Evolutionary conservation across 371 early-diverging fungal genomes (phyloP).

Genomic region (Mortierella sp.): DNA sequence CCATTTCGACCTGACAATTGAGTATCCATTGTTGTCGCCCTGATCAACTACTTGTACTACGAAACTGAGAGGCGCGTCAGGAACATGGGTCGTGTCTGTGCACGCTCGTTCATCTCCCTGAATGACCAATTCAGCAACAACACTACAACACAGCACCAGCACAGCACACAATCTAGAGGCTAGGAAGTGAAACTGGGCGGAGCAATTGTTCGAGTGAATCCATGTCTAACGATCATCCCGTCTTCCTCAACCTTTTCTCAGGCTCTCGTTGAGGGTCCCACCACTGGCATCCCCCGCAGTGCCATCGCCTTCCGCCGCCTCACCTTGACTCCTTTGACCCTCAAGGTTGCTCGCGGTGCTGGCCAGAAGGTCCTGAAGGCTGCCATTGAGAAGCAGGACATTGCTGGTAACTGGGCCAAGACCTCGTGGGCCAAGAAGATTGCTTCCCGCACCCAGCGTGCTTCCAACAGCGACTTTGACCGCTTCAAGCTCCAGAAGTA

Average conservation of each 20-base stretch:
- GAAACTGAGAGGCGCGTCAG: too few relatives aligned
- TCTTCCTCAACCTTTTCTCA: constrained; percentile 33
- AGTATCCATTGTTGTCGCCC: too few relatives aligned
- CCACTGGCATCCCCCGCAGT: constrained; percentile 93
- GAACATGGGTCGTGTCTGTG: too few relatives aligned
- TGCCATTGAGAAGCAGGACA: constrained; percentile 85
- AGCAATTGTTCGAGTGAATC: too few relatives aligned
- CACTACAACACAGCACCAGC: too few relatives aligned
- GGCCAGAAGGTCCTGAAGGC: constrained; percentile 82
- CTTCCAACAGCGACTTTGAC: constrained; percentile 92
- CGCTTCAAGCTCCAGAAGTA: constrained; percentile 94
- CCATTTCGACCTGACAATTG: too few relatives aligned
- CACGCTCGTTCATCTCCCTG: too few relatives aligned
- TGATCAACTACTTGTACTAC: too few relatives aligned
- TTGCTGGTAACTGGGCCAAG: constrained; percentile 83
- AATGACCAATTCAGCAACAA: too few relatives aligned
- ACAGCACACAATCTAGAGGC: too few relatives aligned
- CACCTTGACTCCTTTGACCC: constrained; percentile 87
- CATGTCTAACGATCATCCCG: too few relatives aligned
- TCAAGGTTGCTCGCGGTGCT: constrained; percentile 89
- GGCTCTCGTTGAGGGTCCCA: constrained; percentile 97
- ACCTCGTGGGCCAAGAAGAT: constrained; percentile 96
- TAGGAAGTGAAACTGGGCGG: too few relatives aligned
- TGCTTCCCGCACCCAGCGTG: constrained; percentile 79
- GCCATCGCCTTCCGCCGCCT: constrained; percentile 87